Evolutionary conservation across 805 yeast genomes (phyloP).

Genomic region (Suhomyces prunicola): DNA sequence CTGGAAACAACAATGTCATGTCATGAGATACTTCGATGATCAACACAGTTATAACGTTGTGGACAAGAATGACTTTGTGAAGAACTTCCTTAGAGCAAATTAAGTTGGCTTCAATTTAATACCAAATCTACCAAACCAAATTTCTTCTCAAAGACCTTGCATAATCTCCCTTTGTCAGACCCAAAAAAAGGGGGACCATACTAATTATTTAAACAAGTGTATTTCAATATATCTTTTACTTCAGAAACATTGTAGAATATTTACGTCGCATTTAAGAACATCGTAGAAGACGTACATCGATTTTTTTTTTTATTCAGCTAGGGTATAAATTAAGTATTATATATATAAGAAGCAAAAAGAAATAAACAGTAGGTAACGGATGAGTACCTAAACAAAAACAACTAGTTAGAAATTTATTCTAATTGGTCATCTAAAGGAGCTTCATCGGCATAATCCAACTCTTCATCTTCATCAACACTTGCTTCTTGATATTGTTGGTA

Average conservation of each 20-base stretch:
- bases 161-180: background rate
- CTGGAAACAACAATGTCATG: constrained; percentile 88
- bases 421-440: constrained; percentile 54
- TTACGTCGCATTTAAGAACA: background rate
- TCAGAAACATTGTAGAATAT: background rate
- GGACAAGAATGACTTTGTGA: constrained; percentile 60
- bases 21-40: constrained; percentile 75
- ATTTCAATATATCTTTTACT: background rate
- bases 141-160: background rate
- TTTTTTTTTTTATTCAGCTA: background rate
- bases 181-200: background rate
- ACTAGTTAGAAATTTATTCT: constrained; percentile 25
- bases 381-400: background rate
- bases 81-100: constrained; percentile 69
- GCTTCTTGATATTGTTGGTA: constrained; percentile 90
- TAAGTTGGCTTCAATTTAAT: constrained; percentile 8
- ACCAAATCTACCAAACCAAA: background rate
- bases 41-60: constrained; percentile 54
- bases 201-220: background rate
- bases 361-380: constrained; percentile 4
- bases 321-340: constrained; percentile 9
- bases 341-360: constrained; percentile 11
- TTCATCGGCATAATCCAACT: constrained; percentile 65
- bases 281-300: background rate
- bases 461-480: constrained; percentile 72